Evolutionary conservation across 2,329 filamentous ascomycete species (phyloP), one percentile per base, ranked within the genome.

Genomic region (Claviceps paspali): DNA sequence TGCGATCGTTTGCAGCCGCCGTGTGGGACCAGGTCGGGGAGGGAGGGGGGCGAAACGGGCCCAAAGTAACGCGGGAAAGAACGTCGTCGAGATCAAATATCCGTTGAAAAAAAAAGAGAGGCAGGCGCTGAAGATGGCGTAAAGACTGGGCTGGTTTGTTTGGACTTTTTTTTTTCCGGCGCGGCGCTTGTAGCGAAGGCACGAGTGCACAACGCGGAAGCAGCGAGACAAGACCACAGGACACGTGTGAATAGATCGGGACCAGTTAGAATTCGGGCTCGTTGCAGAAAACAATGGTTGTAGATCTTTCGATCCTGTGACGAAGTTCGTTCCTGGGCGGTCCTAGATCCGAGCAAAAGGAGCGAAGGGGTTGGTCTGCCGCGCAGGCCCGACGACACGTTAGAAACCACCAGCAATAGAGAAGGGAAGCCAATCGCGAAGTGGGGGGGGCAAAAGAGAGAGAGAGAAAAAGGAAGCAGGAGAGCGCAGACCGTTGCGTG

Each of bases 71-170:
- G 22, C 22, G 14, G 34, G 35, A 40, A 40, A 31, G 35, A 38
- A 38, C 35, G 38, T 37, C 9, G 35, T 38, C 15, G 30, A 24
- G 26, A 40, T 26, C 7, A 33, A 26, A n/a, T 5, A 19, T n/a
- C 24, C 26, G 29, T 23, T 6, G 19, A 17, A 23, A 37, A 22
- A 24, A 27, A 37, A 22, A 24, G 31, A 38, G 38, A 18, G 35
- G 38, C 30, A 40, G 30, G 38, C 38, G 35, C 38, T 31, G 14
- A 21, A 29, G 12, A n/a, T 12, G 17, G 35, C 30, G 14, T n/a
- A 10, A 17, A 19, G 18, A 36, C 26, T 40, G 34, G 14, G 23
- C 29, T 32, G n/a, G n/a, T 5, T 32, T 32, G 5, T 17, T 33
- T 22, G 18, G 15, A 5, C 23, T 4, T 19, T 15, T 6, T 12